phyloP scores from a whole-genome alignment of 148 eudicot species.

The Spergularia marina region DNA sequence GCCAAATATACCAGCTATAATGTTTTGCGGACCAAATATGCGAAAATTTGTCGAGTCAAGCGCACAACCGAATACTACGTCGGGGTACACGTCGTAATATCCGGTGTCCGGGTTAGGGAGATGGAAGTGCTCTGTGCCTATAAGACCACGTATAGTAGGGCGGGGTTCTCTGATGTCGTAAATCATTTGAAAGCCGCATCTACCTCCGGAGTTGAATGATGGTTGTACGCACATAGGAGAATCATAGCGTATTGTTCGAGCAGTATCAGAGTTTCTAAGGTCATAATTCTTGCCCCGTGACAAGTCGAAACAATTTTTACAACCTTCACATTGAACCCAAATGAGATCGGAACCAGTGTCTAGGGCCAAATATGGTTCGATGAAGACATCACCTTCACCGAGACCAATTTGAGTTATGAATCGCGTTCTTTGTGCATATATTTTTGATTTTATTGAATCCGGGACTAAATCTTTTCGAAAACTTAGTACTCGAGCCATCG shows the following conservation, averaged over 20 bases:
- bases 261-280: neutral
- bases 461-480: neutral
- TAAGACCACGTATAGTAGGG: neutral
- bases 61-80: slow-evolving; percentile 12
- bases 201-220: neutral
- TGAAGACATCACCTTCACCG: neutral
- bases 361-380: neutral
- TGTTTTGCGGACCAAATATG: neutral
- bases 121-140: slow-evolving; percentile 9
- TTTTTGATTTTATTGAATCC: neutral
- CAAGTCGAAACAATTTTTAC: slow-evolving; percentile 7
- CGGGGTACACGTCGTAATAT: neutral
- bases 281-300: neutral
- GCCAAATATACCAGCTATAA: slow-evolving; percentile 11
- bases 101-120: neutral
- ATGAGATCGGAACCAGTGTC: slow-evolving; percentile 19
- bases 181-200: neutral
- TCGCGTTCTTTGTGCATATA: neutral
- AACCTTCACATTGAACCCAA: slow-evolving; percentile 19
- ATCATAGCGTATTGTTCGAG: slow-evolving; percentile 1
- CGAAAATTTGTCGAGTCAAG: neutral
- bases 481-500: neutral
- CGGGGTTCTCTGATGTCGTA: neutral
- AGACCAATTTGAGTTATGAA: neutral
- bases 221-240: neutral